These are phyloP conservation scores for Phylloporus sp. DNA, from an alignment of 768 basidiomycete species.

Conservation along the genomic window DNA sequence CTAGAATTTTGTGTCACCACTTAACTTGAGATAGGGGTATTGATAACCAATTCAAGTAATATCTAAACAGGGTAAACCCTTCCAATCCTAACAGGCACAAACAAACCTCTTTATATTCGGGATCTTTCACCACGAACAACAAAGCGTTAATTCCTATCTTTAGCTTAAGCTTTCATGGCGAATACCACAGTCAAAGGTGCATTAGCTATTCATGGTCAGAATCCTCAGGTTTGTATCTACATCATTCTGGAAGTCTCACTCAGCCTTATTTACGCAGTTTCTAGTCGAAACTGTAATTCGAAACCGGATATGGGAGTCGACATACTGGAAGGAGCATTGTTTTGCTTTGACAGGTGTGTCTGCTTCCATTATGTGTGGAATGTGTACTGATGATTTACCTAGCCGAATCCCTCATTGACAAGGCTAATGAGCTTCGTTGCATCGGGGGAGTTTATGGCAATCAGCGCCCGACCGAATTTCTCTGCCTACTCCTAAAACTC, in stretches of 20 bases:
- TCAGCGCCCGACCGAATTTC: conserved; percentile 90
- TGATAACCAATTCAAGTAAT: conserved; percentile 31
- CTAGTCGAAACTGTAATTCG: conserved; percentile 96
- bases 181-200: conserved; percentile 91
- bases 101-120: conserved; percentile 6
- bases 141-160: neutral
- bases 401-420: conserved; percentile 95
- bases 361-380: neutral
- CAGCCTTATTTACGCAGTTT: conserved; percentile 48
- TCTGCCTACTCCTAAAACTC: conserved; percentile 89
- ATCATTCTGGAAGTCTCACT: neutral
- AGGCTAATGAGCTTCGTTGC: conserved; percentile 73
- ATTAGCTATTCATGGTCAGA: conserved; percentile 89
- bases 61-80: conserved; percentile 32
- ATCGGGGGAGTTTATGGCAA: conserved; percentile 97
- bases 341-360: conserved; percentile 87
- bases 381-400: conserved; percentile 1
- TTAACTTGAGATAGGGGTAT: no score
- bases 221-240: conserved; percentile 73
- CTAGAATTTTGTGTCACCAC: no score
- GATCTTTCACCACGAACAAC: neutral
- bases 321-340: conserved; percentile 98
- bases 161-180: conserved; percentile 53
- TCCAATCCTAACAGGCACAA: conserved; percentile 23
- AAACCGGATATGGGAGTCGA: conserved; percentile 90